Conservation (phyloP, 345 rosid species). For the Erucastrum elatum region DNA sequence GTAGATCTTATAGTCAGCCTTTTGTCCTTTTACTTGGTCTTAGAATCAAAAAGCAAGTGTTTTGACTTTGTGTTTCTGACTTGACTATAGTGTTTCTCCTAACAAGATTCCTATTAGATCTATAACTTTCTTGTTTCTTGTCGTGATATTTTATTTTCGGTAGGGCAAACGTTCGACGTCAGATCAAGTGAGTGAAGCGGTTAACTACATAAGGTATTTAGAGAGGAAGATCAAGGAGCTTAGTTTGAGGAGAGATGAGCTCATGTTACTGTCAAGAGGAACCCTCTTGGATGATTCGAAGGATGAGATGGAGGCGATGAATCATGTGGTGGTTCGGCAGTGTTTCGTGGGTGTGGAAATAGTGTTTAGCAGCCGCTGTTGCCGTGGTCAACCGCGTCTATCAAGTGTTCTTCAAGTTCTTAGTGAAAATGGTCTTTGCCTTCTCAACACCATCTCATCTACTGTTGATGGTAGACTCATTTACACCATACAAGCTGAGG, state of each 20-base stretch:
- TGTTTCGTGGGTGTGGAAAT: conserved; percentile 55
- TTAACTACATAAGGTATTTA: conserved; percentile 57
- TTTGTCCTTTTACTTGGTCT: conserved; percentile 4
- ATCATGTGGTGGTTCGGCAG: conserved; percentile 43
- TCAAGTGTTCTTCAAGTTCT: conserved; percentile 51
- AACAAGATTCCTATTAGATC: conserved; percentile 12
- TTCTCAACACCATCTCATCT: conserved; percentile 52
- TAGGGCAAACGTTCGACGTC: conserved; percentile 87
- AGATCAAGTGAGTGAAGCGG: conserved; percentile 74
- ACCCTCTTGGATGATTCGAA: conserved; percentile 17
- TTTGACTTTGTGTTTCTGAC: conserved; percentile 14
- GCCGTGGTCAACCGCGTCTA: conserved; percentile 38
- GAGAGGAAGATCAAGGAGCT: conserved; percentile 48
- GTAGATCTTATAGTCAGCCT: conserved; percentile 13
- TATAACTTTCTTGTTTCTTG: conserved; percentile 12
- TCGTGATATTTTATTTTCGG: background rate
- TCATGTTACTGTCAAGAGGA: conserved; percentile 39
- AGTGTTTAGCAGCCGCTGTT: conserved; percentile 38
- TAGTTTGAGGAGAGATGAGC: conserved; percentile 45
- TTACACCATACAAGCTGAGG: conserved; percentile 63
- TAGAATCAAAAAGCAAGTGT: background rate
- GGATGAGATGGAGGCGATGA: background rate
- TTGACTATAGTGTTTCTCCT: background rate
- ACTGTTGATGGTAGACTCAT: conserved; percentile 47
- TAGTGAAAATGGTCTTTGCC: conserved; percentile 51